Percentiles rank a stretch among this genome's conserved stretches.
These are phyloP conservation scores for Aspergillus tanneri DNA, from an alignment of 2,329 filamentous ascomycete genomes.

Conservation along the genomic window DNA sequence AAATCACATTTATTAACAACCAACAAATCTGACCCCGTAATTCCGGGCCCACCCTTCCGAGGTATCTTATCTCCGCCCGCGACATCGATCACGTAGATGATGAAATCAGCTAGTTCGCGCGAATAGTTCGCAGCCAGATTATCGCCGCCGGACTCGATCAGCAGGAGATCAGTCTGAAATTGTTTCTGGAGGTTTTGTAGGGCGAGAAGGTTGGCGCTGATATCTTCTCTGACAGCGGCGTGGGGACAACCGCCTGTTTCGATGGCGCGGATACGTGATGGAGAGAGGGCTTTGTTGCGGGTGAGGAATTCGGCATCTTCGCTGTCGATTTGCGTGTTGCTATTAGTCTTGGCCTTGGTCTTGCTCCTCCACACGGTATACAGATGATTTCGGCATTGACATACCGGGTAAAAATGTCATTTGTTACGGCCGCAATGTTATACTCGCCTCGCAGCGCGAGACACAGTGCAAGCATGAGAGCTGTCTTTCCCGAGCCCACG, in stretches of 20 bases:
- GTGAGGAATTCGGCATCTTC: conserved; percentile 98
- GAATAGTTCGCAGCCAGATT: conserved; percentile 97
- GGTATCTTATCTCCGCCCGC: conserved; percentile 96
- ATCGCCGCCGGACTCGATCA: conserved; percentile 95
- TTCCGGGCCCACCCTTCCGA: conserved; percentile 91
- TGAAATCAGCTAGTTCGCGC: conserved; percentile 91
- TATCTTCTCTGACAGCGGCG: conserved; percentile 95
- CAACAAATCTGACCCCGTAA: conserved; percentile 91
- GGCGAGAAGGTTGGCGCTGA: conserved; percentile 87
- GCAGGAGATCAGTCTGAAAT: conserved; percentile 77
- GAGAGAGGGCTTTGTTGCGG: conserved; percentile 76
- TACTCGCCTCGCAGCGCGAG: conserved; percentile 74
- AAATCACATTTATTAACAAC: conserved; percentile 98
- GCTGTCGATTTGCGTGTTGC: conserved; percentile 36
- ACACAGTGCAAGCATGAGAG: conserved; percentile 92
- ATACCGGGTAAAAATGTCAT: conserved; percentile 93
- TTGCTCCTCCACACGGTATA: background rate
- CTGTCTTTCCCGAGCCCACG: conserved; percentile 95
- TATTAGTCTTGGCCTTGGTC: conserved; percentile 9
- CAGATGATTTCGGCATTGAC: conserved; percentile 3
- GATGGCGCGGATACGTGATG: conserved; percentile 85
- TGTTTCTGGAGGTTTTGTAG: conserved; percentile 82
- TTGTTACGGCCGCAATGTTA: conserved; percentile 92
- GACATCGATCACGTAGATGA: conserved; percentile 98
- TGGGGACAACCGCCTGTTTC: conserved; percentile 97